Percentiles rank a stretch among this genome's conserved stretches.
Evolutionary conservation across 1,284 basidiomycete species (phyloP).

Genomic region (Ustilago hordei): DNA sequence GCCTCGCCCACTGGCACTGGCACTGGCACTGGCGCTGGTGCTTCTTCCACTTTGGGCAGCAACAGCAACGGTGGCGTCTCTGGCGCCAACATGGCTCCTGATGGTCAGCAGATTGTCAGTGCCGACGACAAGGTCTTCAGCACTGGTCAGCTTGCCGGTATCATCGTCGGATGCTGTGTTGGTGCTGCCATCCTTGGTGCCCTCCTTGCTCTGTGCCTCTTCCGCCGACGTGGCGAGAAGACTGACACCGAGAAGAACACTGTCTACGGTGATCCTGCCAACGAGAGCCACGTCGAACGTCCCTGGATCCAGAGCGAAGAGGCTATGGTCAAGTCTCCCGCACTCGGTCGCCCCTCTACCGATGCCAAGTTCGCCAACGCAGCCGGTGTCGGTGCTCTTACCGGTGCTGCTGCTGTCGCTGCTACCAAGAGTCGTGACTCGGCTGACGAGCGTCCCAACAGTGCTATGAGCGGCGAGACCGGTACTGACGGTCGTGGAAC

Average conservation of each 20-base stretch:
- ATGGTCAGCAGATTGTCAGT: conserved; percentile 36
- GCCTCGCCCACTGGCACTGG: conserved; percentile 13
- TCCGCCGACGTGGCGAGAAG: conserved; percentile 38
- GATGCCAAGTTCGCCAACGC: conserved; percentile 43
- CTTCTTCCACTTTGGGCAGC: conserved; percentile 17
- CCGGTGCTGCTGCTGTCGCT: conserved; percentile 44
- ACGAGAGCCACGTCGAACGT: conserved; percentile 52
- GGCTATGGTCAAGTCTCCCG: conserved; percentile 44
- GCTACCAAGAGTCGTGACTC: conserved; percentile 43
- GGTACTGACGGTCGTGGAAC: conserved; percentile 61
- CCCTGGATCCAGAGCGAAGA: conserved; percentile 57
- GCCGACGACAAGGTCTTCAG: conserved; percentile 38
- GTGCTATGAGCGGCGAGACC: conserved; percentile 51
- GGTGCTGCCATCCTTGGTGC: conserved; percentile 60
- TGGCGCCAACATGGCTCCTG: conserved; percentile 28
- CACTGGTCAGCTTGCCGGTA: conserved; percentile 52
- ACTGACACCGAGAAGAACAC: conserved; percentile 42
- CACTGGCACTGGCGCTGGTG: conserved; percentile 2
- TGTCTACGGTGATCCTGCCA: conserved; percentile 37
- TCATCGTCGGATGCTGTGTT: conserved; percentile 56
- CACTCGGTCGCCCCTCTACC: conserved; percentile 38
- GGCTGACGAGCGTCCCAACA: conserved; percentile 49
- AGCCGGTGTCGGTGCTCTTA: conserved; percentile 42
- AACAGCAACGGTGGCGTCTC: conserved; percentile 10
- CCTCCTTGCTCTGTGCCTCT: conserved; percentile 45